These are phyloP conservation scores for Lathyrus oleraceus DNA, from an alignment of 306 rosid species.

Conservation along the genomic window DNA sequence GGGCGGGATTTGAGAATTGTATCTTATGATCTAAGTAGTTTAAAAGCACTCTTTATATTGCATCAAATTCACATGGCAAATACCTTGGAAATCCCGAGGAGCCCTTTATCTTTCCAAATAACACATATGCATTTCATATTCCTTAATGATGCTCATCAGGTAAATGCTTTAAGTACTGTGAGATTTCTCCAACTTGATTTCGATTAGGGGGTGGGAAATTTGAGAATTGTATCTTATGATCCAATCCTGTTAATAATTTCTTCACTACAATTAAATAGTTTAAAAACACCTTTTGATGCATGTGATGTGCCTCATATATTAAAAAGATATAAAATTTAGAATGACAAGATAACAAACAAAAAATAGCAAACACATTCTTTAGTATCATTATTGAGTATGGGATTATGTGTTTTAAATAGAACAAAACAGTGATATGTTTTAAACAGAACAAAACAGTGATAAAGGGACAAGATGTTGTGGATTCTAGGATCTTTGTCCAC, in stretches of 20 bases:
- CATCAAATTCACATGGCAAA: slow-evolving; percentile 57
- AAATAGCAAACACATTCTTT: background rate
- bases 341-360: background rate
- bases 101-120: slow-evolving; percentile 59
- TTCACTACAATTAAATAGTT: background rate
- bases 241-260: background rate
- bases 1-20: too few relatives aligned
- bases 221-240: slow-evolving; percentile 18
- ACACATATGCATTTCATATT: slow-evolving; percentile 59
- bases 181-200: slow-evolving; percentile 22
- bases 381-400: slow-evolving; percentile 11
- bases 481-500: background rate
- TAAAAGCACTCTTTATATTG: slow-evolving; percentile 65
- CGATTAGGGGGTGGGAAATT: background rate
- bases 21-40: too few relatives aligned
- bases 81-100: slow-evolving; percentile 75
- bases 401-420: background rate
- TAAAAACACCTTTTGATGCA: slow-evolving; percentile 30
- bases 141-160: slow-evolving; percentile 97
- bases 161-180: slow-evolving; percentile 29
- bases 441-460: slow-evolving; percentile 9
- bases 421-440: slow-evolving; percentile 12
- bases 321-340: background rate
- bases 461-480: background rate
- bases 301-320: background rate